Base-by-base conservation (phyloP, 805 yeast genomes). In the Hanseniaspora meyeri region DNA sequence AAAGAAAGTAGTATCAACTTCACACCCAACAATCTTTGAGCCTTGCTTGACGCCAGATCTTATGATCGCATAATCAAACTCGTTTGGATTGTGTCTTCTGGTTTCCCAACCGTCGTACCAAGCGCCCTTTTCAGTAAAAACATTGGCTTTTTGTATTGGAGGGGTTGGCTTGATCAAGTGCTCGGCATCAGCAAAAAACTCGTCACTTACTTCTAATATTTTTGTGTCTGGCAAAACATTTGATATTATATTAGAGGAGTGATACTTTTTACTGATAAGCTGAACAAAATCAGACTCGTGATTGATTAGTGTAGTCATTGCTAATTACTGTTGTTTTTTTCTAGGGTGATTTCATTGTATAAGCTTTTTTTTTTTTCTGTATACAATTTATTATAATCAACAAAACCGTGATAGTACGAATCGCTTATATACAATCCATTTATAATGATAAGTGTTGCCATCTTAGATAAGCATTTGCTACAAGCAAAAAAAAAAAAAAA, bases 61-160 rank as follows among this genome's bases (percentile, higher is more conserved):
- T 68, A 90, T 71, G 32, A 87, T 74, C 19, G 87, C 96, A 88
- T 93, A 91, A 66, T 91, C 98, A 43, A 85, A 85, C 56, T 80
- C 87, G 56, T 75, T 86, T 1, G 80, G 71, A 69, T 91, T 91
- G 74, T 91, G 98, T 70, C 98, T 78, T 67, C 97, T 77, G 12
- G 97, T 91, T 70, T 91, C 97, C 97, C 97, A 91, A 24, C 98
- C 98, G 63, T 91, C 98, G 67, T 87, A 91, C 96, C 97, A 91
- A 4, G 96, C 96, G 52, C 97, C 97, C 3, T 90, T 79, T 59
- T 78, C 85, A 1, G 83, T 80, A 68, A 88, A 90, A 63, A 78
- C 76, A 32, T 89, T 84, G 11, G 85, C 83, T 63, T 88, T 95
- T 65, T 95, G 75, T 57, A 87, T 78, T 2, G 97, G 95, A 3